Base-by-base conservation (phyloP, 441 rosid species). In the Raphanus hybrid region DNA sequence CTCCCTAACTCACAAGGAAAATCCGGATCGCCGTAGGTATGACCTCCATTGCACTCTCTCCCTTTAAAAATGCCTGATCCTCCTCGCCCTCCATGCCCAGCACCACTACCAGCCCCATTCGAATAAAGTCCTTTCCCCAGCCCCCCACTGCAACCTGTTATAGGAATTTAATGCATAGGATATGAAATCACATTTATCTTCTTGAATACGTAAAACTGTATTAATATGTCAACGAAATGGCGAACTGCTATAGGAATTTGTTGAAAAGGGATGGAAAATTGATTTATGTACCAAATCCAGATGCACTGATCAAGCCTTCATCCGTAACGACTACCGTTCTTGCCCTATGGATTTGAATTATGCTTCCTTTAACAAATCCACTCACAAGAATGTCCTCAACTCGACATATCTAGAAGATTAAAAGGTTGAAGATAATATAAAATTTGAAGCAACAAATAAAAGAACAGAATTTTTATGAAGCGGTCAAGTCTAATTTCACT, bases 1-100 rank as follows among this genome's bases (percentile, higher is more conserved):
- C 99, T 96, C 69, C 99, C 99, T 86, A 92, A 82, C 81, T 96
- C 98, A 50, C 99, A 96, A 58, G 99, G 99, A 83, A 96, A 89
- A 83, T 87, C 91, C 54, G 98, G 91, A 85, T 84, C 85, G 20
- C 99, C 99, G 74, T 96, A 96, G 70, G 84, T 82, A 73, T 83
- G 86, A 78, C 99, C 99, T 80, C 99, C 98, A 74, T 77, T 85
- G 82, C 93, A 87, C 73, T 90, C 82, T 75, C 87, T 88, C 69
- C 98, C 98, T 69, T 93, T 88, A 85, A 85, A 96, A 84, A 82
- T 85, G 76, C 99, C 99, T 70, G 97, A 88, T 69, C 99, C 99
- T 71, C 99, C 99, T 76, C 88, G 78, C 76, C 99, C 99, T 27
- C 99, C 98, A 71, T 96, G 99, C 73, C 99, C 98, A 76, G 98